Base-by-base conservation (phyloP, 768 basidiomycete species). In the Tulasnella sp. region DNA sequence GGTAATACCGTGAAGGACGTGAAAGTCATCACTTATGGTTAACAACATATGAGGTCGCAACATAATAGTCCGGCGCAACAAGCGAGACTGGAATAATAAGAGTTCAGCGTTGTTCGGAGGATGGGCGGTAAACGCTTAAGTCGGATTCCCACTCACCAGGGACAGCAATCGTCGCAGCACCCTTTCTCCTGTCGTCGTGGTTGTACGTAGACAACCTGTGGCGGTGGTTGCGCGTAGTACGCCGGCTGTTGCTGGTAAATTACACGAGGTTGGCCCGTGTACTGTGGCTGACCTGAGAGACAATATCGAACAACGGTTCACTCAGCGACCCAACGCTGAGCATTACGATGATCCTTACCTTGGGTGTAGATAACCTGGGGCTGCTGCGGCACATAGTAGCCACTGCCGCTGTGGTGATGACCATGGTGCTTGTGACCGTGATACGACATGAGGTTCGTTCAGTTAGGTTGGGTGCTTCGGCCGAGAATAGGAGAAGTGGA, bases 1-100 rank as follows among this genome's bases (percentile, higher is more conserved):
- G 54, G 11, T n/a, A n/a, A 58, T 19, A 3, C 22, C 29, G 22
- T 29, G 11, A 25, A 29, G 25, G 15, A 29, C 25, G 54, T 29
- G 29, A 29, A 9, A 17, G 54, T 58, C 54, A 69, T 69, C 39
- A 37, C 14, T 29, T 9, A 69, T 69, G 2, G n/a, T 36, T 25
- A 69, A 11, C 68, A 69, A 17, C 68, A 69, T 37, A 36, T 37
- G 2, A 69, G 39, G 68, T 69, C 68, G 68, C 68, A 69, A 11
- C 68, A 69, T 69, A 69, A 38, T 7, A 69, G 68, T 40, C 36
- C 68, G 39, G 68, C 39, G n/a, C 68, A 69, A 69, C 68, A 69
- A 69, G 68, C 68, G 31, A 69, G 68, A 40, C 68, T 69, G 34
- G 68, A 15, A 22, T 4, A 36, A 31, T 4, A 36, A 40, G 68